These are phyloP conservation scores for Globisporangium acanthophoron DNA, from an alignment of 352 stramenopile genomes.

Conservation along the genomic window DNA sequence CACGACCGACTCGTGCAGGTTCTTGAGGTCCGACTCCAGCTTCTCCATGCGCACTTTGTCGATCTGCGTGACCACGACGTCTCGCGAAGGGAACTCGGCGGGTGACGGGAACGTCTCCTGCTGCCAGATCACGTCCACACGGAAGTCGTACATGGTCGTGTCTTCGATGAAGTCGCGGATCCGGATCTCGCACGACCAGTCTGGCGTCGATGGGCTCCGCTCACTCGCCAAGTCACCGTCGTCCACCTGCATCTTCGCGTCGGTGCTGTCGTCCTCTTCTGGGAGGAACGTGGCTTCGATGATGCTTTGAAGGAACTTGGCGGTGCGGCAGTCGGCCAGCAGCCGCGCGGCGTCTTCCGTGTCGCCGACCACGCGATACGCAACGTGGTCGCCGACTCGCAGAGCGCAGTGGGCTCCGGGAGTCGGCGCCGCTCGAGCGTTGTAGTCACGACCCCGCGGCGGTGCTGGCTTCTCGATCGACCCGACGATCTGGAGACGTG, in stretches of 20 bases:
- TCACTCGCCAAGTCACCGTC: constrained; percentile 1
- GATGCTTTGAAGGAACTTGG: constrained; percentile 64
- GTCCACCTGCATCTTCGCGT: constrained; percentile 35
- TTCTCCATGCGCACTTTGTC: constrained; percentile 31
- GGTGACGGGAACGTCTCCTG: constrained; percentile 7
- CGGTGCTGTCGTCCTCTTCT: constrained; percentile 27
- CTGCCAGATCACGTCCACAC: constrained; percentile 48
- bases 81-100: constrained; percentile 20
- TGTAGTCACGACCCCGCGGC: constrained; percentile 2
- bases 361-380: constrained; percentile 45
- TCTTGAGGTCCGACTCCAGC: constrained; percentile 36
- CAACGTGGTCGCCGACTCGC: constrained; percentile 33
- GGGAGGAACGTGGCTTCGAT: constrained; percentile 63
- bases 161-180: constrained; percentile 49
- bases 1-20: constrained; percentile 35
- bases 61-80: constrained; percentile 34
- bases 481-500: constrained; percentile 30
- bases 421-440: constrained; percentile 5
- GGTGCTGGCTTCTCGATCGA: constrained; percentile 23
- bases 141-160: constrained; percentile 37
- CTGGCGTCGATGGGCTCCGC: constrained; percentile 3
- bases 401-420: constrained; percentile 27
- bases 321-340: constrained; percentile 41
- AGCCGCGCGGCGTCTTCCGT: constrained; percentile 41
- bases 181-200: constrained; percentile 49